Conservation (phyloP, 805 yeast genomes). For the Spathaspora gorwiae region DNA sequence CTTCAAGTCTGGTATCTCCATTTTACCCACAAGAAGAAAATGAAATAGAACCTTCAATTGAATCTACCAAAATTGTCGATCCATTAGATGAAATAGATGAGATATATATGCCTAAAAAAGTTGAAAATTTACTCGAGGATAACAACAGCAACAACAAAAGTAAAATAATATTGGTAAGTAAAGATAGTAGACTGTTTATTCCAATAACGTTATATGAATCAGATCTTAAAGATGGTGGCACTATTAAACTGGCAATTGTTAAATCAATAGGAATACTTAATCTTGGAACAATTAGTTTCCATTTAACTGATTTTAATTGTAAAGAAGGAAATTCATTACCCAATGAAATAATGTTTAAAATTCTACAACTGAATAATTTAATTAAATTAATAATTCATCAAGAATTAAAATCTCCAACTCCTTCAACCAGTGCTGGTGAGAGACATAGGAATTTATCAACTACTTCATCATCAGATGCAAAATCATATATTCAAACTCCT, state of each 20-base stretch:
- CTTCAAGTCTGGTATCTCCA: background rate
- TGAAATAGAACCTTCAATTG: background rate
- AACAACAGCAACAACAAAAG: too few species aligned
- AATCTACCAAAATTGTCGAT: conserved; percentile 4
- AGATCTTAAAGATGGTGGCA: conserved; percentile 2
- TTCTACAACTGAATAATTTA: conserved; percentile 29
- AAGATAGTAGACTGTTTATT: conserved; percentile 54
- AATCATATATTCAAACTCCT: conserved; percentile 66
- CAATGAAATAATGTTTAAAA: conserved; percentile 39
- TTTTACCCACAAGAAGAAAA: background rate
- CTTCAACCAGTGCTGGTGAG: conserved; percentile 7
- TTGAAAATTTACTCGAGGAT: background rate
- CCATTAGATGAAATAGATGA: conserved; percentile 14
- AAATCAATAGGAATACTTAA: conserved; percentile 32
- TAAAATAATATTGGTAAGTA: conserved; percentile 43
- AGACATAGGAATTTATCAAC: conserved; percentile 30
- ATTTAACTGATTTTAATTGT: conserved; percentile 66
- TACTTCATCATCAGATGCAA: conserved; percentile 53
- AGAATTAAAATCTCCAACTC: conserved; percentile 28
- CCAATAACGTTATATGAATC: conserved; percentile 33
- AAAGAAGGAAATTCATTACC: conserved; percentile 54
- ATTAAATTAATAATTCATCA: conserved; percentile 33
- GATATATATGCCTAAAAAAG: conserved; percentile 20
- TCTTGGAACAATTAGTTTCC: conserved; percentile 36
- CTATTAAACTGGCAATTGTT: conserved; percentile 9